Percentiles rank a stretch among this genome's conserved stretches.
Evolutionary conservation across 331 rosid species (phyloP).

Genomic region (Malus hybrid): DNA sequence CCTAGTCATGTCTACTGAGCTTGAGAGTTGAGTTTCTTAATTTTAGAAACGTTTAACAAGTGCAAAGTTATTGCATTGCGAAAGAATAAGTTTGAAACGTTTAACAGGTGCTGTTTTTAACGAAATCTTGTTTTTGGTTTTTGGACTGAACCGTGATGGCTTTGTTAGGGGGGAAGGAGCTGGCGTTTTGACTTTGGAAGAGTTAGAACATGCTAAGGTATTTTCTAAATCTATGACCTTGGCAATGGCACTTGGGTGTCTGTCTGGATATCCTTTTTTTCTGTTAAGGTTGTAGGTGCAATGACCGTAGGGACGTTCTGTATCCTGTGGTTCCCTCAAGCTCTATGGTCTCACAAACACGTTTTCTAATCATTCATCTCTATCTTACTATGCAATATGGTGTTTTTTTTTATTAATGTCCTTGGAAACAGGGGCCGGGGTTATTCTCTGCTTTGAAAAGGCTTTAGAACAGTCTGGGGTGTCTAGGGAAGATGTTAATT

Average conservation of each 20-base stretch:
- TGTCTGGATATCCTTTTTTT: no score
- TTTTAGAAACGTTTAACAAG: background rate
- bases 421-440: no score
- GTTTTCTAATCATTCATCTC: no score
- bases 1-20: background rate
- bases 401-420: no score
- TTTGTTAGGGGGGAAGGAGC: conserved; percentile 99
- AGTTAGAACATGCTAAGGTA: conserved; percentile 94
- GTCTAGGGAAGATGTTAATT: conserved; percentile 80
- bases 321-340: no score
- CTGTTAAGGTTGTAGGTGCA: no score
- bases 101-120: conserved; percentile 17
- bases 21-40: background rate
- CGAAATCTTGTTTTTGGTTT: conserved; percentile 18
- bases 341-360: no score
- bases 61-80: background rate
- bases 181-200: conserved; percentile 87
- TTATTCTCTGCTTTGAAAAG: conserved; percentile 69
- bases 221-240: conserved; percentile 8
- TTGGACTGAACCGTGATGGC: conserved; percentile 88
- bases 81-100: background rate
- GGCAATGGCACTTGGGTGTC: background rate
- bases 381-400: no score
- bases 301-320: no score
- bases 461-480: conserved; percentile 81